Evolutionary conservation across 345 rosid genomes (phyloP).

Genomic region (Eucalyptus marginata): DNA sequence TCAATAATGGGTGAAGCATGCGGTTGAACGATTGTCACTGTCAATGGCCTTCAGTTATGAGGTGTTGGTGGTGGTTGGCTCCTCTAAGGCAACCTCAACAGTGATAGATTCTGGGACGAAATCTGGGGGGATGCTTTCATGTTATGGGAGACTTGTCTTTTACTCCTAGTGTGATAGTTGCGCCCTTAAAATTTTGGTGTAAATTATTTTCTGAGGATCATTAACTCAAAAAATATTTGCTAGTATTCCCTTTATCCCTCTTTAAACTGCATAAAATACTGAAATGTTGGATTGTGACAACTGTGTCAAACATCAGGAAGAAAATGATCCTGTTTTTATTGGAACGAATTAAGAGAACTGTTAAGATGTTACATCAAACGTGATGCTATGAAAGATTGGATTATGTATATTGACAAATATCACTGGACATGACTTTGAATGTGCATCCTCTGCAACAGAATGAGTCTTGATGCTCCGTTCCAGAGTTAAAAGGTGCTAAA

Average conservation of each 20-base stretch:
- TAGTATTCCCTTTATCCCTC: neutral
- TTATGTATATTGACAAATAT: neutral
- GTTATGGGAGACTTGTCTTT: neutral
- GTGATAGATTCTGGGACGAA: neutral
- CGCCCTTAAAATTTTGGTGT: neutral
- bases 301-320: neutral
- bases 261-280: neutral
- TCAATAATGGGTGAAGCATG: neutral
- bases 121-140: neutral
- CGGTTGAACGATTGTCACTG: neutral
- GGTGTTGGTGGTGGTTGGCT: neutral
- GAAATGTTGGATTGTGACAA: neutral
- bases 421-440: neutral
- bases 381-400: neutral
- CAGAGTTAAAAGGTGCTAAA: neutral
- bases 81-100: neutral
- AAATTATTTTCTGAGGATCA: neutral
- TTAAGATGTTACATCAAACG: neutral
- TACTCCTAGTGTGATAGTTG: neutral
- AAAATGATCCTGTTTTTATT: neutral
- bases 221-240: neutral
- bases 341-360: neutral
- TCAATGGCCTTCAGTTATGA: neutral
- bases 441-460: neutral
- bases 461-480: neutral